These are phyloP conservation scores for Penicillium corylophilum DNA, from an alignment of 2,329 filamentous ascomycete species.

Conservation along the genomic window DNA sequence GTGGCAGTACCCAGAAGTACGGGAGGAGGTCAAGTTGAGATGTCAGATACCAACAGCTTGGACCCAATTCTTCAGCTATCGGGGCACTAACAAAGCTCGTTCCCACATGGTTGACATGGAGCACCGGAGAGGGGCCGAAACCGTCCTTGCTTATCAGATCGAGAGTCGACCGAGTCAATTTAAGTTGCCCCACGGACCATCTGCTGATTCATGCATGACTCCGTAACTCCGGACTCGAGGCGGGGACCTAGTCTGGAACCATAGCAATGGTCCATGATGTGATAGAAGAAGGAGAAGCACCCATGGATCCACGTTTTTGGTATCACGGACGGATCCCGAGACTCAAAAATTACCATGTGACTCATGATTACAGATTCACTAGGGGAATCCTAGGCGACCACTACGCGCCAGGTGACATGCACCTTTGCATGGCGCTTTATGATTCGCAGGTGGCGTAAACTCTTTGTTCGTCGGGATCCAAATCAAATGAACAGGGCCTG, in stretches of 20 bases:
- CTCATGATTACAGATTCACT: background rate
- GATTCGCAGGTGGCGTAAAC: background rate
- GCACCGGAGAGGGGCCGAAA: constrained; percentile 5
- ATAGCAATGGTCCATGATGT: background rate
- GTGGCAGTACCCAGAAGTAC: no score
- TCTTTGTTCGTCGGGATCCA: background rate
- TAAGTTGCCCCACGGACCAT: constrained; percentile 8
- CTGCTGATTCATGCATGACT: constrained; percentile 6
- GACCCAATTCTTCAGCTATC: background rate
- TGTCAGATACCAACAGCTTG: background rate
- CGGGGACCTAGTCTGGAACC: no score
- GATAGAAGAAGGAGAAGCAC: background rate
- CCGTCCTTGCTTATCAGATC: background rate
- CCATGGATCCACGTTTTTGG: no score
- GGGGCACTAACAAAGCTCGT: background rate
- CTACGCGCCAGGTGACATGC: background rate
- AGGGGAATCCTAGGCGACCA: no score
- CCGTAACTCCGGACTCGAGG: no score
- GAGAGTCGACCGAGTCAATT: constrained; percentile 4
- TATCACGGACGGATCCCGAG: background rate
- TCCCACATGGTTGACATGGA: background rate
- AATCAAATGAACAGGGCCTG: background rate
- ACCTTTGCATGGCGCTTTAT: background rate
- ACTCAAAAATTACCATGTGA: background rate
- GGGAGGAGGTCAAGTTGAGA: no score